A percentile compares a stretch with the other conserved stretches of the same genome.
Conservation (phyloP, 2,329 filamentous ascomycete species). For the Blumeria graminis region DNA sequence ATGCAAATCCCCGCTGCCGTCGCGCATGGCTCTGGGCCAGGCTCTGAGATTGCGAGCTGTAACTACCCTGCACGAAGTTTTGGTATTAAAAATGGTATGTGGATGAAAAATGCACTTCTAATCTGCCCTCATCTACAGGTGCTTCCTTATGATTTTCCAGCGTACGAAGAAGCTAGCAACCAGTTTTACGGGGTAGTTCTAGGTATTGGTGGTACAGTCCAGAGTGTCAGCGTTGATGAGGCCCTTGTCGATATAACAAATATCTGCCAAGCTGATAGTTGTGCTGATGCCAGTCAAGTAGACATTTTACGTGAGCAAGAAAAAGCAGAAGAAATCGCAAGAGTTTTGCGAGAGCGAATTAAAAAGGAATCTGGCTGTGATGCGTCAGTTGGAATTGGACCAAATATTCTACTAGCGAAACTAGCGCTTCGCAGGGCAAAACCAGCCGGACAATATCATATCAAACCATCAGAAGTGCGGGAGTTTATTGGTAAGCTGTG, state of each 20-base stretch:
- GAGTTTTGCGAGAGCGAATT: slow-evolving; percentile 40
- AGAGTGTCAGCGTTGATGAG: slow-evolving; percentile 94
- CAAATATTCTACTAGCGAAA: slow-evolving; percentile 77
- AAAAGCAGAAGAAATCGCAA: slow-evolving; percentile 49
- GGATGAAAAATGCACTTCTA: slow-evolving; percentile 81
- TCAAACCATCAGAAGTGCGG: slow-evolving; percentile 58
- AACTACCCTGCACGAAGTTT: slow-evolving; percentile 77
- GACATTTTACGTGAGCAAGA: slow-evolving; percentile 44
- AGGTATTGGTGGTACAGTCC: slow-evolving; percentile 55
- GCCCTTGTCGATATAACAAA: slow-evolving; percentile 65
- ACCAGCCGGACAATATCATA: slow-evolving; percentile 74
- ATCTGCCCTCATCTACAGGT: slow-evolving; percentile 70
- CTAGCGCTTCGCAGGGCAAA: slow-evolving; percentile 79
- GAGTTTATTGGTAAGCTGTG: slow-evolving; percentile 53
- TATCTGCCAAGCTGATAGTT: slow-evolving; percentile 30
- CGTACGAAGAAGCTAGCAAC: slow-evolving; percentile 75
- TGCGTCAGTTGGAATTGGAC: slow-evolving; percentile 80
- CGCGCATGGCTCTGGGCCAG: slow-evolving; percentile 62
- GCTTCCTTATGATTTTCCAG: slow-evolving; percentile 85
- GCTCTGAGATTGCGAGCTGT: slow-evolving; percentile 91
- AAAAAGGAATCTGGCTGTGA: slow-evolving; percentile 56
- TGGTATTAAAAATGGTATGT: slow-evolving; percentile 95
- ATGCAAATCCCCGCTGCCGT: slow-evolving; percentile 64
- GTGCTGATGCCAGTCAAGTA: background rate
- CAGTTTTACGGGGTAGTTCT: slow-evolving; percentile 73